Evolutionary conservation across 768 basidiomycete genomes (phyloP), one percentile per base, ranked within the genome.

Genomic region (Albatrellus ellisii): DNA sequence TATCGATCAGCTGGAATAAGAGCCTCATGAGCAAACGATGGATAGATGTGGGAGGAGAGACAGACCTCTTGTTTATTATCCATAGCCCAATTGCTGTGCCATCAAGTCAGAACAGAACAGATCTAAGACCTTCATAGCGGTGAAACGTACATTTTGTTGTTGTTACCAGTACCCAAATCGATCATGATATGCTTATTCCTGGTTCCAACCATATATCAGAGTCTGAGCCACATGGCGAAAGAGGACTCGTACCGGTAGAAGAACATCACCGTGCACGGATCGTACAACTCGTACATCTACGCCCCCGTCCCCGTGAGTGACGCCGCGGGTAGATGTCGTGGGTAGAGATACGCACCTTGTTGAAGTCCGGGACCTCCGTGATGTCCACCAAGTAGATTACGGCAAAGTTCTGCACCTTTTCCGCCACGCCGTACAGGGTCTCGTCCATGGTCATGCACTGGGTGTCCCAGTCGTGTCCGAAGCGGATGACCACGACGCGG

Each of bases 141-240:
- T n/a, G 35, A 21, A 3, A 68, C 88, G 50, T 44, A 92, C 91
- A 95, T 95, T 68, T 98, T 97, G 65, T 97, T 97, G 64, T 97
- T 97, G 63, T 98, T 95, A 69, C 92, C 92, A 38, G 92, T 98
- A n/a, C 91, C 92, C 50, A 98, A 65, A 75, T 97, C 95, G 56
- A 99, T 97, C 94, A 98, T 98, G 64, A 98, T 98, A 58, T 98
- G 95, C 59, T 98, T 95, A 62, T 94, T 94, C 32, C 92, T 94
- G 53, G 44, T 21, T 39, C 49, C 52, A 47, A 41, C 20, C 14
- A 22, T 21, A n/a, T 5, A 46, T 36, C 42, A 39, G 38, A 15
- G 6, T n/a, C 14, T 8, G 4, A 2, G 10, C 4, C 4, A 28
- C 37, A n/a, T n/a, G 8, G 22, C 1, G 31, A 41, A 21, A 45